Percentiles rank a stretch among this genome's conserved stretches.
phyloP scores from a whole-genome alignment of 2,329 filamentous ascomycete species.

The Xylariales sp. region DNA sequence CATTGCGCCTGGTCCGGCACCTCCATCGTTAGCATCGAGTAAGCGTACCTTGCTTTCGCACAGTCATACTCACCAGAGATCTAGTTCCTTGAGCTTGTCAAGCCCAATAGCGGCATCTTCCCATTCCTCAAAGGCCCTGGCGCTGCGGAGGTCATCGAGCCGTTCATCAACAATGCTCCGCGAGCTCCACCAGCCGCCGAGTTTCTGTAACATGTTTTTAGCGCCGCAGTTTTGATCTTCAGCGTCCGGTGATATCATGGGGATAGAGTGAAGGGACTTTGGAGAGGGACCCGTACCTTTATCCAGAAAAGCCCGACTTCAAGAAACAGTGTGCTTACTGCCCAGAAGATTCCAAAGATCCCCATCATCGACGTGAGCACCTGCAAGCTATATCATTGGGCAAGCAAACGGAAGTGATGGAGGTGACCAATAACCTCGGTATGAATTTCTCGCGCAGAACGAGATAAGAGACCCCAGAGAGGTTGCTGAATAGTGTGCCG shows the following conservation, averaged over 20 bases:
- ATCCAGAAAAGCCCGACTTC: slow-evolving; percentile 62
- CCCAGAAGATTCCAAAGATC: slow-evolving; percentile 29
- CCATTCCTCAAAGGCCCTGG: slow-evolving; percentile 78
- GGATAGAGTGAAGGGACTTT: neutral
- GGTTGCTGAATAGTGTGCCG: too few relatives aligned
- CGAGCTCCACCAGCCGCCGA: slow-evolving; percentile 62
- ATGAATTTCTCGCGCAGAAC: too few relatives aligned
- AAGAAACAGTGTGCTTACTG: slow-evolving; percentile 53
- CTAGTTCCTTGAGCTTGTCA: slow-evolving; percentile 76
- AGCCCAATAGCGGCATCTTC: slow-evolving; percentile 76
- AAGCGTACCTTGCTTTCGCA: neutral
- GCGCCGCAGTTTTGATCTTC: neutral
- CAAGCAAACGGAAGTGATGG: too few relatives aligned
- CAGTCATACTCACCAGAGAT: slow-evolving; percentile 60
- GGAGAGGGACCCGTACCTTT: slow-evolving; percentile 33
- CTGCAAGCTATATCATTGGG: too few relatives aligned
- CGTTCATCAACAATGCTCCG: slow-evolving; percentile 63
- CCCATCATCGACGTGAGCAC: slow-evolving; percentile 43
- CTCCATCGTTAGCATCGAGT: neutral
- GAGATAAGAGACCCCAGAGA: too few relatives aligned
- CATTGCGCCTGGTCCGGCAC: slow-evolving; percentile 64
- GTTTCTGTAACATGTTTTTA: slow-evolving; percentile 45
- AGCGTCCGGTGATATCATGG: neutral
- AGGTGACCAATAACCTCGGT: too few relatives aligned
- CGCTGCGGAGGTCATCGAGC: slow-evolving; percentile 60